Evolutionary conservation across 2,329 filamentous ascomycete genomes (phyloP).

Genomic region (Claviceps cyperi): DNA sequence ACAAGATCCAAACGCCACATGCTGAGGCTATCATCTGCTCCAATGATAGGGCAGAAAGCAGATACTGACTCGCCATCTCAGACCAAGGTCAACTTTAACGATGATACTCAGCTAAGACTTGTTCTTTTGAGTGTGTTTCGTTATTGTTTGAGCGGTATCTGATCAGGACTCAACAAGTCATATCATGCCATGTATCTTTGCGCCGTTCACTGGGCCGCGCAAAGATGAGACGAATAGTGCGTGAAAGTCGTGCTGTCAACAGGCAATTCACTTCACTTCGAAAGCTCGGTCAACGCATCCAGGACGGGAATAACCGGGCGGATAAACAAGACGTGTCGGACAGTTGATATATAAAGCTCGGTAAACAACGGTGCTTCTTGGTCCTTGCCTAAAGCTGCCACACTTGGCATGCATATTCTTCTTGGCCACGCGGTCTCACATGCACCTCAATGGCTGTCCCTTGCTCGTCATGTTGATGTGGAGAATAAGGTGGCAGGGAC

Average conservation of each 20-base stretch:
- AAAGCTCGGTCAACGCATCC: not conserved
- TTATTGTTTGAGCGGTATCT: not conserved
- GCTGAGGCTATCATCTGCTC: conserved; percentile 13
- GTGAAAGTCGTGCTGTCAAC: not conserved
- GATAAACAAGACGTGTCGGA: not conserved
- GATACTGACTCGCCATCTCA: conserved; percentile 8
- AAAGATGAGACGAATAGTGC: not conserved
- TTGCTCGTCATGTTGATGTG: not conserved
- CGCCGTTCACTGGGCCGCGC: not conserved
- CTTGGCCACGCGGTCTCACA: not conserved
- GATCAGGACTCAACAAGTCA: not conserved
- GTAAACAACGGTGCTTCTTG: not conserved
- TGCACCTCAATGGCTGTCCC: not conserved
- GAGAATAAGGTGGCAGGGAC: not conserved
- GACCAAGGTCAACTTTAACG: too few species aligned
- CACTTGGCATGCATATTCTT: not conserved
- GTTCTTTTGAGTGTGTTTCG: not conserved
- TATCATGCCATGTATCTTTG: not conserved
- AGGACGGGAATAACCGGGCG: not conserved
- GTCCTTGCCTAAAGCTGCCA: not conserved
- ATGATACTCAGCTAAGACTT: not conserved
- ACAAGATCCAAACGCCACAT: conserved; percentile 15
- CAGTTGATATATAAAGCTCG: not conserved
- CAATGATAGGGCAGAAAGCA: conserved; percentile 12
- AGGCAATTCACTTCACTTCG: not conserved